Evolutionary conservation across 495 filamentous ascomycete genomes (phyloP).

Genomic region (Xylaria nigripes): DNA sequence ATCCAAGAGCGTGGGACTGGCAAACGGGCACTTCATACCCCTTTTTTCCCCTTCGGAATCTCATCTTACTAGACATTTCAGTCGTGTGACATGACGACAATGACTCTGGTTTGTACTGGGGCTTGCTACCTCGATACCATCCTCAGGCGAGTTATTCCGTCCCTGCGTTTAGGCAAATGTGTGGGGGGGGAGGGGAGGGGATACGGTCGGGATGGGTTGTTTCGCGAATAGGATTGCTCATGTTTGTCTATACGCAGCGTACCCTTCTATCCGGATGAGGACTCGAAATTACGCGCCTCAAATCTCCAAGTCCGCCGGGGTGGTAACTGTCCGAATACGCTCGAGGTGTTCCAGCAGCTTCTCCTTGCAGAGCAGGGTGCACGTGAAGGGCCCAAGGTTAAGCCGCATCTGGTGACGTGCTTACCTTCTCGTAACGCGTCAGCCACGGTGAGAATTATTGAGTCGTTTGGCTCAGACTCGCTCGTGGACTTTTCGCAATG

Average conservation of each 20-base stretch:
- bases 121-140: conserved; percentile 65
- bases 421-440: conserved; percentile 28
- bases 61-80: neutral
- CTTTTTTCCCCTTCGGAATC: neutral
- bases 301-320: conserved; percentile 52
- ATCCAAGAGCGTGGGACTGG: conserved; percentile 6
- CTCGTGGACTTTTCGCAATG: conserved; percentile 44
- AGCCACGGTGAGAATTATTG: conserved; percentile 29
- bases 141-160: conserved; percentile 45
- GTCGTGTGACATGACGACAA: conserved; percentile 5
- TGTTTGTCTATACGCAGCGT: conserved; percentile 39
- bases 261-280: conserved; percentile 57
- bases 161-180: neutral
- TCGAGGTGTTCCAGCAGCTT: conserved; percentile 61
- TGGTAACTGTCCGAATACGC: conserved; percentile 63
- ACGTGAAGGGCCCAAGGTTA: conserved; percentile 10
- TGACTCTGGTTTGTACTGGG: conserved; percentile 51
- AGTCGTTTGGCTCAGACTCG: conserved; percentile 35
- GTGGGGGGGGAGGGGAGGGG: neutral
- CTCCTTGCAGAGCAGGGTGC: conserved; percentile 18
- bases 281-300: conserved; percentile 62
- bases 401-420: conserved; percentile 33
- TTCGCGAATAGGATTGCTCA: conserved; percentile 2
- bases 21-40: neutral
- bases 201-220: conserved; percentile 3